Percentiles rank a stretch among this genome's conserved stretches.
Evolutionary conservation across 2,329 filamentous ascomycete species (phyloP).

Genomic region (Bretziella fagacearum): DNA sequence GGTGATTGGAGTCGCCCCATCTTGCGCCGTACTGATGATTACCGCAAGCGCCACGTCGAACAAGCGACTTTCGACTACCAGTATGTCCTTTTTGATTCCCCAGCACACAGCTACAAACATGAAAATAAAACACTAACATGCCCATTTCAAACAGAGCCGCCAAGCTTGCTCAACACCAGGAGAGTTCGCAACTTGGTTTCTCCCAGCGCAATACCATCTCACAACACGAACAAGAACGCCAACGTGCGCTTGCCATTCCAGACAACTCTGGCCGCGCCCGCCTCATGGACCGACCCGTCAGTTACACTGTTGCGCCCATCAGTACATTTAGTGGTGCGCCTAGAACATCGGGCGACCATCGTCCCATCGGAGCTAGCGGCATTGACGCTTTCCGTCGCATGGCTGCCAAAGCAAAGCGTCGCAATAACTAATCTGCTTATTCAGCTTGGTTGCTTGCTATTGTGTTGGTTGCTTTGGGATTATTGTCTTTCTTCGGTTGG

Average conservation of each 20-base stretch:
- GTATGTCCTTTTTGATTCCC: slow-evolving; percentile 27
- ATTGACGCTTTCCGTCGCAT: slow-evolving; percentile 50
- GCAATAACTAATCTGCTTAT: slow-evolving; percentile 23
- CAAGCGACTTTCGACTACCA: slow-evolving; percentile 47
- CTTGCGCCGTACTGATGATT: slow-evolving; percentile 82
- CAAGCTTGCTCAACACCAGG: slow-evolving; percentile 34
- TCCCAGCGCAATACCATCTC: slow-evolving; percentile 31
- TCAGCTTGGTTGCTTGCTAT: slow-evolving; percentile 9
- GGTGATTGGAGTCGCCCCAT: slow-evolving; percentile 94
- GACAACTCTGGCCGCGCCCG: slow-evolving; percentile 39
- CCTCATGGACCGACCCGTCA: slow-evolving; percentile 35
- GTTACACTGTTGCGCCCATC: slow-evolving; percentile 42
- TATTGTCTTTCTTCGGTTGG: not conserved
- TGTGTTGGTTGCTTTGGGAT: slow-evolving; percentile 1
- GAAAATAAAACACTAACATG: not conserved
- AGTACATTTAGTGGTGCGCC: slow-evolving; percentile 42
- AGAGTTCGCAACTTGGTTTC: slow-evolving; percentile 32
- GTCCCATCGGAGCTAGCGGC: slow-evolving; percentile 45
- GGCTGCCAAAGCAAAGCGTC: slow-evolving; percentile 40
- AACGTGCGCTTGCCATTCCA: slow-evolving; percentile 40
- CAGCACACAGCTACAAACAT: not conserved
- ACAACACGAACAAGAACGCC: slow-evolving; percentile 35
- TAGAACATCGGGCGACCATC: slow-evolving; percentile 25
- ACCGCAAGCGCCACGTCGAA: slow-evolving; percentile 62
- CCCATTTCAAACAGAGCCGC: slow-evolving; percentile 27